Evolutionary conservation across 768 basidiomycete species (phyloP), one percentile per base, ranked within the genome.

Genomic region (Nidula microcarpa): DNA sequence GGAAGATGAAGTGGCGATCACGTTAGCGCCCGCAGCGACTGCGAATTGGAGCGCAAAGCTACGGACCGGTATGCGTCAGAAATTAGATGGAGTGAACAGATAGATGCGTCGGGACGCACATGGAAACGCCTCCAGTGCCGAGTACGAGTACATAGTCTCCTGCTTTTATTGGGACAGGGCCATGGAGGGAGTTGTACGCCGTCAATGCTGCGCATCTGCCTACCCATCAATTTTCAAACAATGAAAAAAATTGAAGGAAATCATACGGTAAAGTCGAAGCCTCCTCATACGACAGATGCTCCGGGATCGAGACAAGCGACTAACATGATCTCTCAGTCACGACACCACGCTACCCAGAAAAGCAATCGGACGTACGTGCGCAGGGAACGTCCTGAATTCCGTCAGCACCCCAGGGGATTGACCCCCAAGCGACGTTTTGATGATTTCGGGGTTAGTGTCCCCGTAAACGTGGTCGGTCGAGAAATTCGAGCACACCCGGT

Each of bases 1-100:
- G 0, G 82, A 83, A 0, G 84, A 86, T 0, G 85, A 87, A 0
- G 86, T 88, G 32, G 76, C 74, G 57, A 89, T 85, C 53, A 86
- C 84, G 1, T 67, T 77, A 2, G 85, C 85, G 35, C 85, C 86
- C 6, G 80, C 74, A 2, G 82, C 80, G 41, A 83, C 74, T 2
- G 86, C 85, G 44, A 89, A 66, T 65, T 87, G 82, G 2, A 80
- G 67, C 2, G 72, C 85, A 58, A 81, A 85, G 39, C 82, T 79
- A 43, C 4, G 3, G 33, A 33, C 1, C 16, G 44, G 2, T 32
- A 30, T n/a, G 10, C 30, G 43, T 44, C 46, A 44, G 32, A 32
- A 46, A 41, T 8, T 34, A 2, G 46, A 18, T 8, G 17, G 36
- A 6, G 37, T 39, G n/a, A 8, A n/a, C 37, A n/a, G 9, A 39